These are phyloP conservation scores for Alopecurus myosuroides DNA, from an alignment of 176 grass and related monocot genomes.

Conservation along the genomic window DNA sequence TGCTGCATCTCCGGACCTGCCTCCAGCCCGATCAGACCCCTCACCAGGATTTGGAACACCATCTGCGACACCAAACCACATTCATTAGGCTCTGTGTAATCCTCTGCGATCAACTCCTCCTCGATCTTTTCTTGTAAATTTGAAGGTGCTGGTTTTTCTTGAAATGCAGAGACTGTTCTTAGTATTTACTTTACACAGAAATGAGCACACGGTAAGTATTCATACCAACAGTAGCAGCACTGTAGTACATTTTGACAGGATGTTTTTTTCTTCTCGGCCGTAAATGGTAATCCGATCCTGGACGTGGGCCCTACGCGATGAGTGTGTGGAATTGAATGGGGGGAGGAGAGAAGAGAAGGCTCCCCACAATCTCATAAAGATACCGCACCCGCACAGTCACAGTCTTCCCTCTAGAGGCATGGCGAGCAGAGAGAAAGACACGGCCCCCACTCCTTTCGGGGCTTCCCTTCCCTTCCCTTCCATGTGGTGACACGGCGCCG, in stretches of 20 bases:
- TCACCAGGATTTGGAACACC: constrained; percentile 89
- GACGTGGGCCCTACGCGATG: not conserved
- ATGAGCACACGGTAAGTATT: not conserved
- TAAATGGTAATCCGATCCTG: not conserved
- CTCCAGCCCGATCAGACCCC: constrained; percentile 84
- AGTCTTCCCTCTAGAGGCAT: not conserved
- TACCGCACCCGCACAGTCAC: constrained; percentile 19
- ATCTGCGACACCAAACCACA: constrained; percentile 41
- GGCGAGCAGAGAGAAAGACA: too few species aligned
- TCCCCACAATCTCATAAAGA: constrained; percentile 48
- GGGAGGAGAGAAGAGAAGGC: constrained; percentile 25
- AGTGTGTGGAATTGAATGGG: constrained; percentile 21
- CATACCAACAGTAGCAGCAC: not conserved
- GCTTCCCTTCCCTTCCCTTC: constrained; percentile 33
- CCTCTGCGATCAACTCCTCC: not conserved
- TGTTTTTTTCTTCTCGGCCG: not conserved
- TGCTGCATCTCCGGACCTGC: constrained; percentile 75
- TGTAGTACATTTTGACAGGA: not conserved
- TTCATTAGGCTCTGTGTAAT: not conserved
- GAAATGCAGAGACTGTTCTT: not conserved
- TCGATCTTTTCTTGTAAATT: not conserved
- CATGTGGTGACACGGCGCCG: constrained; percentile 70
- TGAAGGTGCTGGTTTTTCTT: not conserved
- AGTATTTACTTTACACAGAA: not conserved
- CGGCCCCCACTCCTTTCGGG: constrained; percentile 5